These are phyloP conservation scores for Linanthus parryae DNA, from an alignment of 148 eudicot species.

Conservation along the genomic window DNA sequence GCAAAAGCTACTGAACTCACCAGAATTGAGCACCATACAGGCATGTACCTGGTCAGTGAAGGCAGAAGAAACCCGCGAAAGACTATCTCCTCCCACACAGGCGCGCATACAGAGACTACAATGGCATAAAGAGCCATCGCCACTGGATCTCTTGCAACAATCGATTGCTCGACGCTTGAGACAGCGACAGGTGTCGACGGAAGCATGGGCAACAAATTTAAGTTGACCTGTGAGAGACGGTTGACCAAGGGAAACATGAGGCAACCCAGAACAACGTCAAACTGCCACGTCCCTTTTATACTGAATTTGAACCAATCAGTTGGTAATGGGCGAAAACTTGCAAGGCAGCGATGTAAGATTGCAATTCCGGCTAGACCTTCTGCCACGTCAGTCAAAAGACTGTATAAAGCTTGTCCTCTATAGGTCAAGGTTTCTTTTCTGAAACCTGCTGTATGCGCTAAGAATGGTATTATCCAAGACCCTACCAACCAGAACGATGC, in stretches of 20 bases:
- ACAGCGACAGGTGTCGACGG: constrained; percentile 61
- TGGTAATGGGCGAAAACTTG: constrained; percentile 63
- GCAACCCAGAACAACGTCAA: constrained; percentile 69
- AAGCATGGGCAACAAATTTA: constrained; percentile 47
- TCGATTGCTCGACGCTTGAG: constrained; percentile 80
- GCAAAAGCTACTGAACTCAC: constrained; percentile 72
- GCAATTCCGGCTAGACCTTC: constrained; percentile 75
- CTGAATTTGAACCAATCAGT: constrained; percentile 64
- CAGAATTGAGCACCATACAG: constrained; percentile 71
- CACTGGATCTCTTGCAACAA: constrained; percentile 63
- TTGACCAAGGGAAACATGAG: constrained; percentile 79
- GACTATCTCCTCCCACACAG: constrained; percentile 78
- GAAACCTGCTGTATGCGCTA: constrained; percentile 63
- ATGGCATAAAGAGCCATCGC: constrained; percentile 63
- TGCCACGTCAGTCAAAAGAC: constrained; percentile 61
- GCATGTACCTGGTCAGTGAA: constrained; percentile 80
- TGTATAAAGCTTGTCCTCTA: constrained; percentile 76
- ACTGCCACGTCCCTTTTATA: constrained; percentile 57
- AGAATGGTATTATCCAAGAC: constrained; percentile 74
- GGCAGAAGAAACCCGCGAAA: constrained; percentile 85
- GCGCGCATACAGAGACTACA: constrained; percentile 75
- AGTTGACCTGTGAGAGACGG: constrained; percentile 66
- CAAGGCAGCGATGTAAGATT: constrained; percentile 58
- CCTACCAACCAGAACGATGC: constrained; percentile 69
- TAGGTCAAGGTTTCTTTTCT: constrained; percentile 56